Evolutionary conservation across 305 asterid genomes (phyloP).

Genomic region (Solanum hybrid): DNA sequence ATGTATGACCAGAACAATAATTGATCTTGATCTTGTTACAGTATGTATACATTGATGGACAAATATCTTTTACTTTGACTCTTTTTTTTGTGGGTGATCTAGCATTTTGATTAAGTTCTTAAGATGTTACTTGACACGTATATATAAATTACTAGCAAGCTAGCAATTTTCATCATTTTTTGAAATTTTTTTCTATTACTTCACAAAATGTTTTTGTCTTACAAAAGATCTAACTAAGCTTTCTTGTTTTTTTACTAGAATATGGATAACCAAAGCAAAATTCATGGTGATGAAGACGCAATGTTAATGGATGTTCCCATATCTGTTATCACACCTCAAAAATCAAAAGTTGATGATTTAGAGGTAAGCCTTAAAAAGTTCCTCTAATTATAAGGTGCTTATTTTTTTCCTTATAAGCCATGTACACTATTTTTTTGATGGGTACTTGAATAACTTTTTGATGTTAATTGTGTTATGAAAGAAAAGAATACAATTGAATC

Average conservation of each 20-base stretch:
- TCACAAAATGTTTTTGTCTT: not conserved
- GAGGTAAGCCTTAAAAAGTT: not conserved
- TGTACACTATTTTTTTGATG: not conserved
- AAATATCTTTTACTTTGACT: not conserved
- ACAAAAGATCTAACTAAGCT: not conserved
- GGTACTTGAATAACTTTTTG: not conserved
- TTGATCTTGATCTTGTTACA: not conserved
- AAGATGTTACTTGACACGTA: not conserved
- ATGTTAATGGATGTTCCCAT: not conserved
- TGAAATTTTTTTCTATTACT: not conserved
- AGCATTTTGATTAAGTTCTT: not conserved
- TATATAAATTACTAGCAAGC: not conserved
- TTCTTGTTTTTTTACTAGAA: not conserved
- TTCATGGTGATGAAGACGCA: not conserved
- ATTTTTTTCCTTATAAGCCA: not conserved
- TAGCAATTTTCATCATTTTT: not conserved
- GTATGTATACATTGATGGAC: not conserved
- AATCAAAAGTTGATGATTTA: not conserved
- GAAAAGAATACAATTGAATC: too few relatives aligned
- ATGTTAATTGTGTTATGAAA: not conserved
- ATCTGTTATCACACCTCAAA: not conserved
- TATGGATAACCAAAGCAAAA: not conserved
- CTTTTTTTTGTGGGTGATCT: not conserved
- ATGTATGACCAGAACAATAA: not conserved
- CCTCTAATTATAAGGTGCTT: not conserved